Evolutionary conservation across 2,329 filamentous ascomycete genomes (phyloP), one percentile per base, ranked within the genome.

Genomic region (Fusarium virguliforme): DNA sequence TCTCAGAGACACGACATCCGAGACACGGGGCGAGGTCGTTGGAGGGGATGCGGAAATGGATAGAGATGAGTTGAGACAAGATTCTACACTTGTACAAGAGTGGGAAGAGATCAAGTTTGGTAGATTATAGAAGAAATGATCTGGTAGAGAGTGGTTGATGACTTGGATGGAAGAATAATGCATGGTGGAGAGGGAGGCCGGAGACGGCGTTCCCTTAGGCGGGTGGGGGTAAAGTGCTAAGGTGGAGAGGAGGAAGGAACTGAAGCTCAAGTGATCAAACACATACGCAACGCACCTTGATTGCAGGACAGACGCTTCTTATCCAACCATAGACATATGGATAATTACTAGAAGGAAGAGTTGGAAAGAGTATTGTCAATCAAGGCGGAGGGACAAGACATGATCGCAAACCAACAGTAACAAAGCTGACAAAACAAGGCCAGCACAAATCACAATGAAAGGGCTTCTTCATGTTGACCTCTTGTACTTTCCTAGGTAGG

Each of bases 161-260:
- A 26, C 15, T 55, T 48, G 48, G 64, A 40, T 58, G 38, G 54
- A 71, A 48, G 15, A 48, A 48, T 30, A 30, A 8, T 48, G 43
- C 9, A 48, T 57, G 64, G 38, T 58, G 38, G 61, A 71, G 56
- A 65, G 62, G 28, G 55, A 71, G 56, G 60, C 68, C 68, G 68
- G 68, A 68, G 68, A 67, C 35, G 54, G 54, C 54, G 54, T 64
- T 71, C 64, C 12, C 57, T 71, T 71, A 71, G 68, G 57, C 53
- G 58, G 60, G 68, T 71, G 68, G 64, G 68, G 68, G 22, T 62
- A 60, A 60, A 58, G 30, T 71, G 64, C 55, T 62, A 37, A 68
- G 68, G 68, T 66, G 68, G 68, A 72, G 65, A 60, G 68, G 38
- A 60, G 68, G 48, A 68, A 54, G 56, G 13, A 71, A 68, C 41